Conservation (phyloP, 352 stramenopile species). For the Aphanomyces invadans region DNA sequence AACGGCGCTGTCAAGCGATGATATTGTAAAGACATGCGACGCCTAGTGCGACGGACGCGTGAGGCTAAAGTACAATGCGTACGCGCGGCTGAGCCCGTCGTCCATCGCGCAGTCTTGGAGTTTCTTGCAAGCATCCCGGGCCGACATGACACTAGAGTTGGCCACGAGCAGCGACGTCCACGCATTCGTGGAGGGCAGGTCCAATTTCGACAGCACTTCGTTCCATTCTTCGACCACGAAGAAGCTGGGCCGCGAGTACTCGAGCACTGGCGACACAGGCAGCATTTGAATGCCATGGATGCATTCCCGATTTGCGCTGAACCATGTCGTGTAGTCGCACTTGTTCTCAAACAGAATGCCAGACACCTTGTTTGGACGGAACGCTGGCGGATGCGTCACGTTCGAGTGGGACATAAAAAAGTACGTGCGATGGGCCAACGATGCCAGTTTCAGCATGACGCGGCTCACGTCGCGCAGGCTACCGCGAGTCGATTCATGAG, state of each 20-base stretch:
- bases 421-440: constrained; percentile 54
- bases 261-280: constrained; percentile 46
- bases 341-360: constrained; percentile 75
- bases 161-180: constrained; percentile 58
- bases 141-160: constrained; percentile 49
- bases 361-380: constrained; percentile 60
- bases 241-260: constrained; percentile 30
- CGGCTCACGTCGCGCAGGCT: constrained; percentile 35
- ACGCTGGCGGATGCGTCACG: constrained; percentile 39
- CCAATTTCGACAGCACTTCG: constrained; percentile 43
- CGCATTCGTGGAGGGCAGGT: constrained; percentile 30
- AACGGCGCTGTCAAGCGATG: background rate
- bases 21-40: background rate
- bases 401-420: constrained; percentile 47
- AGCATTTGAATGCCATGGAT: constrained; percentile 78
- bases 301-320: constrained; percentile 61
- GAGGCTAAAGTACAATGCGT: constrained; percentile 50
- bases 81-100: constrained; percentile 59
- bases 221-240: constrained; percentile 62
- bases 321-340: constrained; percentile 66
- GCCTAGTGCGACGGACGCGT: constrained; percentile 28
- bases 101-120: constrained; percentile 48
- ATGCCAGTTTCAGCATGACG: constrained; percentile 53
- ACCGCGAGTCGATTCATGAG: background rate
- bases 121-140: constrained; percentile 32